Conservation (phyloP, 225 moss, liverwort and hornwort species). For the Polytrichum commune region DNA sequence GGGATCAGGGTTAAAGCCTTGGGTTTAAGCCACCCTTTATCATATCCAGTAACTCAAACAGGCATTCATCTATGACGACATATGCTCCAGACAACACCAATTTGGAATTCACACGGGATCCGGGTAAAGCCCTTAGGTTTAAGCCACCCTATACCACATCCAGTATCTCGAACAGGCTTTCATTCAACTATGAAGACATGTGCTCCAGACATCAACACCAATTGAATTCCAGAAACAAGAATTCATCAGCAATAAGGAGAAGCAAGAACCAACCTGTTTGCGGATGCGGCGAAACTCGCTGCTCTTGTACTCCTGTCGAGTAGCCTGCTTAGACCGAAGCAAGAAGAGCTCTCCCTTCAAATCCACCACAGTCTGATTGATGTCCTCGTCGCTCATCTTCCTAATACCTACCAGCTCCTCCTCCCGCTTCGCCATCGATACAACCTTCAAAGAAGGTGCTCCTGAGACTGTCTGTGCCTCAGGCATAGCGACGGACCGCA, state of each 20-base stretch:
- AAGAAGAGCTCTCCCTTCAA: conserved; percentile 94
- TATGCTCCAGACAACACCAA: neutral
- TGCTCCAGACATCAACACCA: neutral
- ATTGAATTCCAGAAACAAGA: neutral
- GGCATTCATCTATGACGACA: neutral
- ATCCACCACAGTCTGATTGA: conserved; percentile 72
- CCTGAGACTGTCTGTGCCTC: neutral
- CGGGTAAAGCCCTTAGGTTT: too few species aligned
- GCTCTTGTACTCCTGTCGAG: conserved; percentile 88
- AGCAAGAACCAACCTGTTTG: conserved; percentile 50
- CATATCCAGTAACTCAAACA: neutral
- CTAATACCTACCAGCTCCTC: conserved; percentile 69
- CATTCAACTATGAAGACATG: neutral
- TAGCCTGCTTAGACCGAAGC: conserved; percentile 89
- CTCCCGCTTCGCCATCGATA: conserved; percentile 68
- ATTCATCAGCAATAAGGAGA: too few species aligned
- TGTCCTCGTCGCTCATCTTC: conserved; percentile 77
- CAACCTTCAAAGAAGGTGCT: conserved; percentile 28
- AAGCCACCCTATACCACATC: too few species aligned
- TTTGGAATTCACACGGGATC: too few species aligned
- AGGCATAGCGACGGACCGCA: conserved; percentile 10
- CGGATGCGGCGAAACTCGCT: conserved; percentile 92
- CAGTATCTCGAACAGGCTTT: neutral
- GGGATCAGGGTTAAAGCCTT: too few species aligned
- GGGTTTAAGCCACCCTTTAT: too few species aligned